Base-by-base conservation (phyloP, 768 basidiomycete species). In the Lactarius trivialis region DNA sequence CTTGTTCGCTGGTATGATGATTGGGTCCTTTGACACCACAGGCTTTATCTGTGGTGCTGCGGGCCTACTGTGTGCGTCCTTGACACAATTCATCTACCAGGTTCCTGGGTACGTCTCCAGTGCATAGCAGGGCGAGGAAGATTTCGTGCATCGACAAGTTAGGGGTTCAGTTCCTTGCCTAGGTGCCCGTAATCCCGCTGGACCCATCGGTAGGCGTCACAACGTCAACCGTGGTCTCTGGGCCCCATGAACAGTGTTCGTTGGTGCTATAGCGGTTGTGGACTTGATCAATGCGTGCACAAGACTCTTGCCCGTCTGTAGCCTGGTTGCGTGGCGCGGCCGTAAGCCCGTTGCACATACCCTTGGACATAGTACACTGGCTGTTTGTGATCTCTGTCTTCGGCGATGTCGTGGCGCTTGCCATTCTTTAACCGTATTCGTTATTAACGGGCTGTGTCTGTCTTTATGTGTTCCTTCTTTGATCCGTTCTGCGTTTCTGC, bases 191-290 rank as follows among this genome's bases (percentile, higher is more conserved):
- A 59, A 61, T 64, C 59, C 66, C 60, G 66, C 66, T 45, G 66
- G 66, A 60, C 32, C 59, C 64, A 65, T 64, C 28, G 41, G 65
- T 66, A 26, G 60, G 60, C 56, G 60, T 61, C 53, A 34, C 51
- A 62, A 65, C 67, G 68, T 65, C 70, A 68, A 72, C 73, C 72
- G 72, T 73, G 70, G 68, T 67, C 72, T 73, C 73, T 69, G 70
- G 70, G 67, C 73, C 74, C 74, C 77, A 77, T 73, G 75, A 77
- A 78, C 77, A 76, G 70, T 76, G 59, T 65, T 79, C 77, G 74
- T 79, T 81, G 79, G 77, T 77, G 69, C 75, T 75, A 74, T 76
- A 72, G 72, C 71, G 79, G 80, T 80, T 78, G 79, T 75, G 80
- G 81, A 80, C 78, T 74, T 72, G 69, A 71, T 67, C 64, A 73